Evolutionary conservation across 1,284 basidiomycete genomes (phyloP), one percentile per base, ranked within the genome.

Genomic region (Ceratobasidium papillatum): DNA sequence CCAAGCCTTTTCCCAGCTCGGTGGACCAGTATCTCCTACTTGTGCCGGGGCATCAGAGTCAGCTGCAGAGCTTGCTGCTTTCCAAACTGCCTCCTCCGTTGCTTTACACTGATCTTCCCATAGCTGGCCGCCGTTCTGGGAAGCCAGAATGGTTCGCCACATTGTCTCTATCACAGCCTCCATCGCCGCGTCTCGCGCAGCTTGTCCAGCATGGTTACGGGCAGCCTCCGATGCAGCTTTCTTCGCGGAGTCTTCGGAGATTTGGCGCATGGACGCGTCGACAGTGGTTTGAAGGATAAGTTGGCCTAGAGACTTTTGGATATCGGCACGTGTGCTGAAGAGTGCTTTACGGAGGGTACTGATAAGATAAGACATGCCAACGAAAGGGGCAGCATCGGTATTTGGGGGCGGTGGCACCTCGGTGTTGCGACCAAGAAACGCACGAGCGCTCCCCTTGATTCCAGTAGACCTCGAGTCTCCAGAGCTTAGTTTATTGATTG

Each of bases 161-260:
- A 73, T 73, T 1, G 32, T 27, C 34, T 73, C 58, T 22, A 73
- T 54, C 14, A 73, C 59, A 17, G 58, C 59, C n/a, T 63, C 59
- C 71, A 63, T 73, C 22, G 71, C 58, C 9, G 71, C 59, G 17
- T 73, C 71, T 17, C 59, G 47, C 14, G 71, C 71, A 1, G 59
- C 71, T 5, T 52, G 71, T 5, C 38, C 38, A 5, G 71, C 71
- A 52, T 73, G 56, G n/a, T 38, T 54, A 17, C 45, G 47, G 5
- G 71, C 59, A 7, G 59, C 59, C 2, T 38, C 27, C 12, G 0
- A 3, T 17, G 59, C 59, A 14, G 59, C 58, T 32, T 34, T 25
- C 27, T 62, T 12, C 11, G 49, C 58, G 1, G 58, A n/a, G 8
- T 49, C 47, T 1, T 63, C 4, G 34, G 59, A 51, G 12, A 63